Evolutionary conservation across 495 filamentous ascomycete species (phyloP).

Genomic region (Neurospora cerealis): DNA sequence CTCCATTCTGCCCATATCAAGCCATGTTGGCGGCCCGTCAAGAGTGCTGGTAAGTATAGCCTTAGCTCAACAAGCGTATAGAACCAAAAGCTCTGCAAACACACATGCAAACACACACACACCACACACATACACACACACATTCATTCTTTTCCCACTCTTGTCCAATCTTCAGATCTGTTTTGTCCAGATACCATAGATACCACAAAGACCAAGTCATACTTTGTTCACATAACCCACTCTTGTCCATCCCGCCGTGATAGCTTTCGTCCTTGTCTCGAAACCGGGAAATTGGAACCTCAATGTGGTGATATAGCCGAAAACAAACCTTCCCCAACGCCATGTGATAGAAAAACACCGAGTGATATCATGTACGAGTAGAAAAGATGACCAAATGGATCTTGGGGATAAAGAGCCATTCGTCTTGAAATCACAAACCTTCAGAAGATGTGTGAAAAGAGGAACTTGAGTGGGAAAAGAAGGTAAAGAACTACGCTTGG

Average conservation of each 20-base stretch:
- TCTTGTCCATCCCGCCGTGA: background rate
- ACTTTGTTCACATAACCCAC: background rate
- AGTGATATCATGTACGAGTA: background rate
- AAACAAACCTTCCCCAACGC: background rate
- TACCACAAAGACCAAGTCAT: too few relatives aligned
- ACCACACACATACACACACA: conserved; percentile 15
- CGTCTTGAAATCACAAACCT: background rate
- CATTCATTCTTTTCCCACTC: background rate
- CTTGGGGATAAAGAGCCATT: background rate
- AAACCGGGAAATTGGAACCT: background rate
- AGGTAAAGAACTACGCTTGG: background rate
- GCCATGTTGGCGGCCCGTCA: background rate
- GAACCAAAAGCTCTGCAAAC: conserved; percentile 16
- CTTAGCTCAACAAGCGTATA: conserved; percentile 21
- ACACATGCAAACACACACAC: conserved; percentile 14
- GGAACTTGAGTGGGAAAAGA: background rate
- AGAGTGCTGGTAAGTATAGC: background rate
- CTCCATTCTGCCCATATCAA: background rate
- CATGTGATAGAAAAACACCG: background rate
- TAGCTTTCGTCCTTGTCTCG: background rate
- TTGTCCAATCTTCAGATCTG: too few relatives aligned
- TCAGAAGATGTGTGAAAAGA: background rate
- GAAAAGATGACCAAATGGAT: background rate
- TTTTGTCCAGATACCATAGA: too few relatives aligned
- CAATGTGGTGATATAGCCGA: background rate